Conservation (phyloP, 345 rosid genomes). For the Fremontodendron californicum region DNA sequence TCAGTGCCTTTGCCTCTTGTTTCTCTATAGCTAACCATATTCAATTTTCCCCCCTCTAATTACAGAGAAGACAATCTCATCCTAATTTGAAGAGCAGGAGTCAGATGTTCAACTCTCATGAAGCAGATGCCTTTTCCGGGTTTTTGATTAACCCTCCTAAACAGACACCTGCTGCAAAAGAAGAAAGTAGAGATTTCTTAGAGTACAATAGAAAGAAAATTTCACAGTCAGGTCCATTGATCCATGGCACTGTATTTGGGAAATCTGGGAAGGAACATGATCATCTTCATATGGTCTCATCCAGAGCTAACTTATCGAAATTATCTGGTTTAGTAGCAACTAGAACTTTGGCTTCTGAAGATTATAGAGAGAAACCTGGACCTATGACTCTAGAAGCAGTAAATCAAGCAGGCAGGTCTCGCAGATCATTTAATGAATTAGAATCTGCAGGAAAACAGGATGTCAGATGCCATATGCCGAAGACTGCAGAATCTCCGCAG, state of each 20-base stretch:
- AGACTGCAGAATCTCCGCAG: constrained; percentile 29
- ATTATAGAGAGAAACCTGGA: constrained; percentile 27
- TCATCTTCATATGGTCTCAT: constrained; percentile 22
- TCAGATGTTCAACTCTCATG: constrained; percentile 27
- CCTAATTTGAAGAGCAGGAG: constrained; percentile 30
- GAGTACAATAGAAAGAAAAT: constrained; percentile 34
- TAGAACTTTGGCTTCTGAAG: constrained; percentile 36
- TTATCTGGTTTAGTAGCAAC: constrained; percentile 45
- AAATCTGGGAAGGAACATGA: constrained; percentile 34
- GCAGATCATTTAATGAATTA: constrained; percentile 22
- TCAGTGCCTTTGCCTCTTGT: neutral
- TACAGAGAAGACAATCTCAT: constrained; percentile 35
- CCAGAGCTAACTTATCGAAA: constrained; percentile 34
- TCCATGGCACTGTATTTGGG: constrained; percentile 31
- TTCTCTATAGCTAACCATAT: neutral
- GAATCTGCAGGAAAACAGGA: constrained; percentile 33
- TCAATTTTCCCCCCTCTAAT: constrained; percentile 3
- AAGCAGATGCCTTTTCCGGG: constrained; percentile 35
- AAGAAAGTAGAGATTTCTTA: constrained; percentile 34
- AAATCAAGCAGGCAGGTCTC: constrained; percentile 28
- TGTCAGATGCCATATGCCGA: constrained; percentile 21
- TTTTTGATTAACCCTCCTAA: constrained; percentile 36
- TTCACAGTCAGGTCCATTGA: constrained; percentile 59
- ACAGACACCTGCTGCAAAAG: constrained; percentile 32
- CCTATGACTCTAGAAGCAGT: constrained; percentile 23